A percentile compares a stretch with the other conserved stretches of the same genome.
These are phyloP conservation scores for Talaromyces proteolyticus DNA, from an alignment of 495 filamentous ascomycete species.

Conservation along the genomic window DNA sequence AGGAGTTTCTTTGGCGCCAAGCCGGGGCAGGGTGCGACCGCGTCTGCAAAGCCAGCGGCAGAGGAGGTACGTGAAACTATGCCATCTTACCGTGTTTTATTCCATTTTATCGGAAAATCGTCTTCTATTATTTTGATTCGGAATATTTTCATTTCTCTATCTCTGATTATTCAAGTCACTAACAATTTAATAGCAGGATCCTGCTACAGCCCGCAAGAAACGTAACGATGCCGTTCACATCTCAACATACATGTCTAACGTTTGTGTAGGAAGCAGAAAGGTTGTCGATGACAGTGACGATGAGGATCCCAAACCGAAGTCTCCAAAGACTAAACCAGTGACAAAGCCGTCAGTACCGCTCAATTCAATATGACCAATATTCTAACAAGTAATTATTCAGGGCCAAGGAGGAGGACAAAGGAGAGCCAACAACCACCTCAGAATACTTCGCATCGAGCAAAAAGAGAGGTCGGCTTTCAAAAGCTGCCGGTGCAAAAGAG, in stretches of 20 bases:
- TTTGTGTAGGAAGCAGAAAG: slow-evolving; percentile 52
- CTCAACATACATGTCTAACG: slow-evolving; percentile 8
- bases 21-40: slow-evolving; percentile 23
- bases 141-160: too few species aligned
- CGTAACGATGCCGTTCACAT: slow-evolving; percentile 19
- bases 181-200: slow-evolving; percentile 18
- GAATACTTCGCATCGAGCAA: slow-evolving; percentile 58
- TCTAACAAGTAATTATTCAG: slow-evolving; percentile 3
- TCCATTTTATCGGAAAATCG: too few species aligned
- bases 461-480: slow-evolving; percentile 36
- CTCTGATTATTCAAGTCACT: too few species aligned
- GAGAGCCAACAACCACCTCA: slow-evolving; percentile 48
- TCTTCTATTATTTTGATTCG: too few species aligned
- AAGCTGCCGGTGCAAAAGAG: slow-evolving; percentile 18
- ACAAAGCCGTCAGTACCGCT: slow-evolving; percentile 31
- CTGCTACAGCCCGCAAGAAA: slow-evolving; percentile 27
- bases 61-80: slow-evolving; percentile 28
- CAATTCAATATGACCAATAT: neutral
- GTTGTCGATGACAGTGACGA: slow-evolving; percentile 75
- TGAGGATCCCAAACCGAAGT: slow-evolving; percentile 38
- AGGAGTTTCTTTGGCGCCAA: slow-evolving; percentile 70
- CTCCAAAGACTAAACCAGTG: slow-evolving; percentile 37
- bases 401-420: slow-evolving; percentile 39
- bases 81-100: too few species aligned
- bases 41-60: slow-evolving; percentile 24